phyloP scores from a whole-genome alignment of 2,329 filamentous ascomycete species.

The Salinomyces thailandicus region DNA sequence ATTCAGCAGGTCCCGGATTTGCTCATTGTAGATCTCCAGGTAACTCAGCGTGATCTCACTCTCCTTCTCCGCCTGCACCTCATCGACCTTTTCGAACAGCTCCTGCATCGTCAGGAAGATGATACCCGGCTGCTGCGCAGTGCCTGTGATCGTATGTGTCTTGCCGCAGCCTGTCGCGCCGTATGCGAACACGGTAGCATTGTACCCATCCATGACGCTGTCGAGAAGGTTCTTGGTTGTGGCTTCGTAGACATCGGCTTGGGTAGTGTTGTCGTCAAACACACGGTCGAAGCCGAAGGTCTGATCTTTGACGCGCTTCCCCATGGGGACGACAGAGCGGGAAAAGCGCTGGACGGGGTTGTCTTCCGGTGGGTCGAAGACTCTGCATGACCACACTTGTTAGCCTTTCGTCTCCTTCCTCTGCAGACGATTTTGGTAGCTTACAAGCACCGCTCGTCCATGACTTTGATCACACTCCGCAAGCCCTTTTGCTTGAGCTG shows the following conservation, averaged over 20 bases:
- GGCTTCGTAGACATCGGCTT: constrained; percentile 88
- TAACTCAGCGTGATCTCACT: constrained; percentile 91
- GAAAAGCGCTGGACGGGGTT: constrained; percentile 83
- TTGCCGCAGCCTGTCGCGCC: constrained; percentile 97
- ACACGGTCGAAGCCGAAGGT: constrained; percentile 94
- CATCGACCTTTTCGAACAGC: constrained; percentile 89
- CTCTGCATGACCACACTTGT: constrained; percentile 41
- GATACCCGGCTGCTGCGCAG: constrained; percentile 83
- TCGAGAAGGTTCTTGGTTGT: constrained; percentile 86
- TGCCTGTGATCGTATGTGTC: constrained; percentile 90
- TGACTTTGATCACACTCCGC: constrained; percentile 84
- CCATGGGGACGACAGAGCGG: constrained; percentile 60
- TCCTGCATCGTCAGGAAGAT: constrained; percentile 99
- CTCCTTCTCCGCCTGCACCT: constrained; percentile 72
- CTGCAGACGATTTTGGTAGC: constrained; percentile 23
- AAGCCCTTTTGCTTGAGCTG: constrained; percentile 81
- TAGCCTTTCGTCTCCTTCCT: not conserved
- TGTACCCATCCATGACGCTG: constrained; percentile 93
- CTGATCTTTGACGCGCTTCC: constrained; percentile 93
- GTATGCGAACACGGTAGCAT: constrained; percentile 97
- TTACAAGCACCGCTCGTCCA: constrained; percentile 92
- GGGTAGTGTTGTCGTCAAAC: constrained; percentile 89
- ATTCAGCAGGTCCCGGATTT: constrained; percentile 88
- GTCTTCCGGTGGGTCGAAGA: constrained; percentile 95
- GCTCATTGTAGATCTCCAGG: constrained; percentile 98